phyloP scores from a whole-genome alignment of 345 rosid genomes.

The Linum trigynum region DNA sequence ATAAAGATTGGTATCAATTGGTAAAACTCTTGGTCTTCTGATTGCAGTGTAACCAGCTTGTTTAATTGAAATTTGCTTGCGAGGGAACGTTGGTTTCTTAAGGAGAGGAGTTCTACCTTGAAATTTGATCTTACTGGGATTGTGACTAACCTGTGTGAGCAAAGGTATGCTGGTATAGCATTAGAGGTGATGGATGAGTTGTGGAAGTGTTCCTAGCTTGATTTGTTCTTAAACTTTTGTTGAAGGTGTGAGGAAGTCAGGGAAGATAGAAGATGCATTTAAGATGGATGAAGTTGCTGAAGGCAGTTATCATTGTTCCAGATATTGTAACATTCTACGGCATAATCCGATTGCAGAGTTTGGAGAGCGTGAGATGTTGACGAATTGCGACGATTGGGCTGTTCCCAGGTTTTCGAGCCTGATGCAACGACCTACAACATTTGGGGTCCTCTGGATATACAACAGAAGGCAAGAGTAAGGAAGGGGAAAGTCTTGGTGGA shows the following conservation, averaged over 20 bases:
- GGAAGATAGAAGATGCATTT: constrained; percentile 39
- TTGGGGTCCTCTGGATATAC: constrained; percentile 53
- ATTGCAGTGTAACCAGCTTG: too few relatives aligned
- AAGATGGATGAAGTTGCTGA: constrained; percentile 51
- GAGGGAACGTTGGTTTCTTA: constrained; percentile 49
- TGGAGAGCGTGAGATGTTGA: constrained; percentile 49
- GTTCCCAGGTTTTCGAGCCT: constrained; percentile 47
- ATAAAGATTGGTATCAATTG: too few relatives aligned
- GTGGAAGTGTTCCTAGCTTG: constrained; percentile 55
- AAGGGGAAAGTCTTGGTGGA: constrained; percentile 51
- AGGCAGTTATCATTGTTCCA: constrained; percentile 36
- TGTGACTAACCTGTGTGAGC: constrained; percentile 48
- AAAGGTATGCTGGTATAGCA: constrained; percentile 39
- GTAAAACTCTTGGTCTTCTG: too few relatives aligned
- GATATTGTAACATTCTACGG: constrained; percentile 72
- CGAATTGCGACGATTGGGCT: constrained; percentile 51
- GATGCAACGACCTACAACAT: constrained; percentile 46
- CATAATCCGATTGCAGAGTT: constrained; percentile 43
- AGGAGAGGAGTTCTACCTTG: constrained; percentile 48
- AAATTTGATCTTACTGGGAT: constrained; percentile 49
- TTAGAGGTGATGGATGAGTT: constrained; percentile 44
- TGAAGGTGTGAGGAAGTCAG: constrained; percentile 65
- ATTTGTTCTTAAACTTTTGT: constrained; percentile 65
- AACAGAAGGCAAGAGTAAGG: constrained; percentile 47
- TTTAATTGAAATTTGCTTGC: constrained; percentile 20